Conservation (phyloP, 208 protist species). For the Giardia muris region DNA sequence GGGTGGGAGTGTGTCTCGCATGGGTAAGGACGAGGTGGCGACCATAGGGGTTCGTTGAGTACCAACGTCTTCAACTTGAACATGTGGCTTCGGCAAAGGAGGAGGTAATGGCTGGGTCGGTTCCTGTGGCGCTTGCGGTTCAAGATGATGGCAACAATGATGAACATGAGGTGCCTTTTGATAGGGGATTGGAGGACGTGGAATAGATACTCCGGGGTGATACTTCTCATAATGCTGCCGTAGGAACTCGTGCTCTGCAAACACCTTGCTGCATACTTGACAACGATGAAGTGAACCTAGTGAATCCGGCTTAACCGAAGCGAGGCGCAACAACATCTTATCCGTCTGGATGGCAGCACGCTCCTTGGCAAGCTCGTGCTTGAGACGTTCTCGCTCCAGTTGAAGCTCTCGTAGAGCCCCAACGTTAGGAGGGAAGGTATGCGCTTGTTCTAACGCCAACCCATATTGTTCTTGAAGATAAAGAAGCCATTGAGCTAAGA, state of each 20-base stretch:
- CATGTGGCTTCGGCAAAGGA: no score
- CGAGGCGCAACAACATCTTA: background rate
- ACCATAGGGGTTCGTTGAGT: no score
- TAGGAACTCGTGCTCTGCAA: background rate
- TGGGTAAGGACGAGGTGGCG: no score
- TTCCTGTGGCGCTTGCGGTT: no score
- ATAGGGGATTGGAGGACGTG: background rate
- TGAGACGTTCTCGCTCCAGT: background rate
- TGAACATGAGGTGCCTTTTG: background rate
- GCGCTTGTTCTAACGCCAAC: background rate
- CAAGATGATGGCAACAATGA: background rate
- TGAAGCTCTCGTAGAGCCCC: background rate
- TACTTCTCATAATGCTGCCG: background rate
- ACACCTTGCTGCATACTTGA: background rate
- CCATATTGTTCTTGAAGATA: background rate
- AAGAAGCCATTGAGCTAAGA: background rate
- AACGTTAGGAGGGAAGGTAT: background rate
- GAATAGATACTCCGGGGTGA: background rate
- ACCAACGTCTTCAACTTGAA: no score
- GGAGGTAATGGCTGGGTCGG: no score
- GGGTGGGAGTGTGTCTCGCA: background rate
- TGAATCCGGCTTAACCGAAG: background rate
- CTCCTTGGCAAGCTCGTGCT: background rate
- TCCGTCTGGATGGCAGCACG: background rate
- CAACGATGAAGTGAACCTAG: background rate